phyloP scores from a whole-genome alignment of 2,329 filamentous ascomycete genomes.

The Talaromyces marneffei region DNA sequence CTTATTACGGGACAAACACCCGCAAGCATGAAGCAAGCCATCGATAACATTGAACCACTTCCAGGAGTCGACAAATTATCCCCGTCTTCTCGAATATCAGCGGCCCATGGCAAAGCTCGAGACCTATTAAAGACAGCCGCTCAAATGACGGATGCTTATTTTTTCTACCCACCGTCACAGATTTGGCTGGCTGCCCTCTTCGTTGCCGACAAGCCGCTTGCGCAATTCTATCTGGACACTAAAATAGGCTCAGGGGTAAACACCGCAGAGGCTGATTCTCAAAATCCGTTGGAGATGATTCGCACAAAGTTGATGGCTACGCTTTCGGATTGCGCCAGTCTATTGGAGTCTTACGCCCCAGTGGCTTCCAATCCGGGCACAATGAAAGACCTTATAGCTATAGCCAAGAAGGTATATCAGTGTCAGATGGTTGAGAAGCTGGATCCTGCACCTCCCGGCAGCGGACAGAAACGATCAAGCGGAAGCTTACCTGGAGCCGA shows the following conservation, averaged over 20 bases:
- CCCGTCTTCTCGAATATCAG: constrained; percentile 45
- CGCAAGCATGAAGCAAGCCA: constrained; percentile 25
- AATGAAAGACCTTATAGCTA: constrained; percentile 41
- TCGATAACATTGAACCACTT: constrained; percentile 29
- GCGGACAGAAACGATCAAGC: constrained; percentile 38
- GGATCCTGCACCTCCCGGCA: constrained; percentile 33
- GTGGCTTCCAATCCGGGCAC: constrained; percentile 34
- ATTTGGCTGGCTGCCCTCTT: constrained; percentile 81
- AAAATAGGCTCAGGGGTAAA: constrained; percentile 32
- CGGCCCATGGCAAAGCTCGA: constrained; percentile 67
- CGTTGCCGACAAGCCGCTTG: constrained; percentile 58
- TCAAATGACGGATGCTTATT: constrained; percentile 89
- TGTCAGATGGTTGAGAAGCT: constrained; percentile 46
- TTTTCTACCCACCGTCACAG: constrained; percentile 89
- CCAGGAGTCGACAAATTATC: constrained; percentile 22
- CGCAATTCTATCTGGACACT: constrained; percentile 40
- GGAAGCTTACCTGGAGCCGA: constrained; percentile 23
- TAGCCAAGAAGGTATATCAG: constrained; percentile 46
- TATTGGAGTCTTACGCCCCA: constrained; percentile 37
- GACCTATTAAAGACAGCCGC: constrained; percentile 72
- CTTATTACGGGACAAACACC: constrained; percentile 27
- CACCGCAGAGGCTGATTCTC: constrained; percentile 16
- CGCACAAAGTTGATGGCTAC: constrained; percentile 34
- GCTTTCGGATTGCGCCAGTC: constrained; percentile 33
- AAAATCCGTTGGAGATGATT: constrained; percentile 27